phyloP scores from a whole-genome alignment of 345 rosid species.

The Kandelia obovata region DNA sequence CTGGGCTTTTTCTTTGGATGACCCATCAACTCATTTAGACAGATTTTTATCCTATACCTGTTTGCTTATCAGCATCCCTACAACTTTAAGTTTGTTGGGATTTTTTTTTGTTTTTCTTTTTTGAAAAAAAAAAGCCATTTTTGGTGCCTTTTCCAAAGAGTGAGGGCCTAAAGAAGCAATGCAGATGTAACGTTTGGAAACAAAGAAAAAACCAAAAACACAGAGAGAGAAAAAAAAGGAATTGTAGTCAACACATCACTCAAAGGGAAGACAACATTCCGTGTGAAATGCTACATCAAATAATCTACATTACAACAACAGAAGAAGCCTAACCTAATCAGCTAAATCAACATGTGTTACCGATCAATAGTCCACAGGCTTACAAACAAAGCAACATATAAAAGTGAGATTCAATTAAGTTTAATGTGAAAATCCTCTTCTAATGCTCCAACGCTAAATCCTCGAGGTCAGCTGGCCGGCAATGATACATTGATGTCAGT shows the following conservation, averaged over 20 bases:
- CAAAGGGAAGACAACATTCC: conserved; percentile 4
- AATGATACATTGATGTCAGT: conserved; percentile 73
- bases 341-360: conserved; percentile 20
- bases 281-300: conserved; percentile 26
- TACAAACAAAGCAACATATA: conserved; percentile 30
- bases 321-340: conserved; percentile 29
- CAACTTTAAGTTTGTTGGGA: too few species aligned
- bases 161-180: too few species aligned
- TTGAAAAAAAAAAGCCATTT: too few species aligned
- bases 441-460: not conserved
- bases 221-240: not conserved
- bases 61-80: too few species aligned
- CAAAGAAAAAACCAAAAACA: too few species aligned
- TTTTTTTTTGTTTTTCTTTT: too few species aligned
- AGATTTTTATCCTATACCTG: too few species aligned
- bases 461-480: conserved; percentile 30
- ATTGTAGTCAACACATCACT: conserved; percentile 9
- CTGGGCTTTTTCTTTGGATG: too few species aligned
- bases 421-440: not conserved
- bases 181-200: too few species aligned
- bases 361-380: conserved; percentile 15
- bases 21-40: too few species aligned
- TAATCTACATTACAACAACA: conserved; percentile 42
- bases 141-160: too few species aligned
- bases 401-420: conserved; percentile 19